Evolutionary conservation across 1,284 basidiomycete genomes (phyloP).

Genomic region (Cutaneotrichosporon cavernicola): DNA sequence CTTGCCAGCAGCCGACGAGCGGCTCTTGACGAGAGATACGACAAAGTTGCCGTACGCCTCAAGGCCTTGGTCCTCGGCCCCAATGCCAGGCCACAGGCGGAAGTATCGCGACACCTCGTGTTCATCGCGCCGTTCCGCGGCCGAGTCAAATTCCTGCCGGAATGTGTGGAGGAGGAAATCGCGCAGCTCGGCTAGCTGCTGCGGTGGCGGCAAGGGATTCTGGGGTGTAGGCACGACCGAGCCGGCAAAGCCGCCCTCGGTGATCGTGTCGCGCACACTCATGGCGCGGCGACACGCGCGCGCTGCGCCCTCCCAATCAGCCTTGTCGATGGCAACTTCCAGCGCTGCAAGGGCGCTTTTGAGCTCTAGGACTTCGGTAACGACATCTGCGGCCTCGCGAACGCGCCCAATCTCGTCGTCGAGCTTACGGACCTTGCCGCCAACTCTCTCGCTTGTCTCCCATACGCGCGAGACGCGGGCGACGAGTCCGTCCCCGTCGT

Average conservation of each 20-base stretch:
- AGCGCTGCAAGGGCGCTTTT: slow-evolving; percentile 82
- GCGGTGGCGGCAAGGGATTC: slow-evolving; percentile 77
- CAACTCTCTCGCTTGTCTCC: slow-evolving; percentile 82
- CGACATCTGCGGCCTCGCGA: slow-evolving; percentile 76
- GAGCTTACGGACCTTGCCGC: slow-evolving; percentile 77
- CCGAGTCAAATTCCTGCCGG: slow-evolving; percentile 74
- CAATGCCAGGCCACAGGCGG: slow-evolving; percentile 92
- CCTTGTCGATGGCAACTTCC: slow-evolving; percentile 71
- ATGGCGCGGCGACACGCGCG: slow-evolving; percentile 87
- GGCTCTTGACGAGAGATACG: slow-evolving; percentile 77
- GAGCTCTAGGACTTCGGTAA: slow-evolving; percentile 82
- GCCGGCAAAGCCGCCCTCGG: slow-evolving; percentile 81
- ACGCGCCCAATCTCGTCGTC: slow-evolving; percentile 90
- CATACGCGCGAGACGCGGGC: slow-evolving; percentile 50
- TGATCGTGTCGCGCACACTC: slow-evolving; percentile 72
- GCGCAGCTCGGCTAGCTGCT: slow-evolving; percentile 74
- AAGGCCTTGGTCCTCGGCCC: slow-evolving; percentile 77
- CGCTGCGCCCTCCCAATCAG: slow-evolving; percentile 94
- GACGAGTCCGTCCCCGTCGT: slow-evolving; percentile 43
- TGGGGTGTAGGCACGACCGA: slow-evolving; percentile 88
- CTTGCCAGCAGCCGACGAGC: slow-evolving; percentile 73
- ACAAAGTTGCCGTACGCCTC: slow-evolving; percentile 92
- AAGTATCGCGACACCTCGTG: slow-evolving; percentile 90
- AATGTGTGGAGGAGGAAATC: slow-evolving; percentile 76
- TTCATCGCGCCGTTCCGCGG: slow-evolving; percentile 69